A percentile compares a stretch with the other conserved stretches of the same genome.
These are phyloP conservation scores for Aristolochia californica DNA, from an alignment of 164 flowering plant species.

Conservation along the genomic window DNA sequence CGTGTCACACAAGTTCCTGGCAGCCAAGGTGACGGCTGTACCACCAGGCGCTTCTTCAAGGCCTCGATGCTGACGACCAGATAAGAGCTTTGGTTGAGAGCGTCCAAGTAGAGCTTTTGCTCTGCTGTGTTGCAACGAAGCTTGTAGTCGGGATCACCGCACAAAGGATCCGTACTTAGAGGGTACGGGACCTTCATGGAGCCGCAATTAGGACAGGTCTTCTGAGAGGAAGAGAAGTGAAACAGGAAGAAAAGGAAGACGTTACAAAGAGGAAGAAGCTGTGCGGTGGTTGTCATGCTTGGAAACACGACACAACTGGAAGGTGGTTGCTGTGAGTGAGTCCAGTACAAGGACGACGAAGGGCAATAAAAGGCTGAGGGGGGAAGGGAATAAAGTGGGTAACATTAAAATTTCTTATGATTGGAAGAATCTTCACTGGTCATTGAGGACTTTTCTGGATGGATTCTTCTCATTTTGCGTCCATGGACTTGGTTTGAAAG, in stretches of 20 bases:
- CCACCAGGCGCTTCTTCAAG: constrained; percentile 31
- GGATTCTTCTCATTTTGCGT: too few relatives aligned
- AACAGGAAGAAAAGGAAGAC: not conserved
- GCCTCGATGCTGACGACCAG: constrained; percentile 32
- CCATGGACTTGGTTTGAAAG: too few relatives aligned
- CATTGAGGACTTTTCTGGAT: too few relatives aligned
- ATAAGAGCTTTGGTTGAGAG: constrained; percentile 51
- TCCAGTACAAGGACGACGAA: too few relatives aligned
- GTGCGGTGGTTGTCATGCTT: constrained; percentile 1
- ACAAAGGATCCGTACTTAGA: constrained; percentile 41
- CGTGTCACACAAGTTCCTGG: constrained; percentile 32
- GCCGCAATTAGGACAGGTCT: constrained; percentile 49
- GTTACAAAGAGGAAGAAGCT: constrained; percentile 2
- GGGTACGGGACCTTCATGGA: constrained; percentile 50
- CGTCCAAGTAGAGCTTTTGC: constrained; percentile 37
- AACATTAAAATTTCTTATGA: too few relatives aligned
- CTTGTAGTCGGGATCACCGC: constrained; percentile 41
- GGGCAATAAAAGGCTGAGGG: too few relatives aligned
- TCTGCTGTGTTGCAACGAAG: constrained; percentile 39
- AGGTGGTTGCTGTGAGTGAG: too few relatives aligned
- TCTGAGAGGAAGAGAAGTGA: constrained; percentile 6
- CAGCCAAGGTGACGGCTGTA: constrained; percentile 51
- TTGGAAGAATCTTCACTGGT: too few relatives aligned
- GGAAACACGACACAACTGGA: not conserved
- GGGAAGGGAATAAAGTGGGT: too few relatives aligned